These are phyloP conservation scores for Cucurbita ficifolia DNA, from an alignment of 306 rosid genomes.

Conservation along the genomic window DNA sequence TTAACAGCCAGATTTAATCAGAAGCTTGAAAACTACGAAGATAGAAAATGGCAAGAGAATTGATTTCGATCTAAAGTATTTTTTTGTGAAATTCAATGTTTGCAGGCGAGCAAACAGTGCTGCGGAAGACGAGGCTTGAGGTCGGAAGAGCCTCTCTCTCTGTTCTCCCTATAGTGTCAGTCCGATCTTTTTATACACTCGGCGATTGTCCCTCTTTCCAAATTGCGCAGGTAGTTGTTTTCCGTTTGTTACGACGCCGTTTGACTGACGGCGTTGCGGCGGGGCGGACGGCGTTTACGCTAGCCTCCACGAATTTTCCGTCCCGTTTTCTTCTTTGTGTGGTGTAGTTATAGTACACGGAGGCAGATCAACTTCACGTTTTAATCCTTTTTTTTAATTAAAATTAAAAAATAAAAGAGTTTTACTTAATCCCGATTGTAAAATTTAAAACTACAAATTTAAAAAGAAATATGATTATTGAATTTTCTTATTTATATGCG, in stretches of 20 bases:
- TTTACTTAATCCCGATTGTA: not conserved
- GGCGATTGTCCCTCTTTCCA: slow-evolving; percentile 2
- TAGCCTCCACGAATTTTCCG: slow-evolving; percentile 16
- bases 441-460: not conserved
- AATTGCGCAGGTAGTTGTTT: slow-evolving; percentile 8
- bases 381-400: not conserved
- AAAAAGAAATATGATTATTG: no score
- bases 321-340: not conserved
- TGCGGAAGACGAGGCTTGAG: slow-evolving; percentile 29
- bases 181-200: slow-evolving; percentile 1
- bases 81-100: slow-evolving; percentile 7
- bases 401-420: no score
- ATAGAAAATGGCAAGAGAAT: slow-evolving; percentile 10
- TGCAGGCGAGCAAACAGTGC: slow-evolving; percentile 28
- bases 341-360: not conserved
- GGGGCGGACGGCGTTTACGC: not conserved
- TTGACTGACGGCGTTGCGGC: slow-evolving; percentile 5
- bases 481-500: no score
- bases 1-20: not conserved
- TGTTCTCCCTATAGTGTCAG: not conserved
- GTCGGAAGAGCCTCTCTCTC: slow-evolving; percentile 20
- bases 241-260: slow-evolving; percentile 13
- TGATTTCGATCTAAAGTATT: not conserved
- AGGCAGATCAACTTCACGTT: not conserved
- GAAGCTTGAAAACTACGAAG: not conserved